Evolutionary conservation across 2,329 filamentous ascomycete genomes (phyloP).

Genomic region (Herpotrichia juniperi): DNA sequence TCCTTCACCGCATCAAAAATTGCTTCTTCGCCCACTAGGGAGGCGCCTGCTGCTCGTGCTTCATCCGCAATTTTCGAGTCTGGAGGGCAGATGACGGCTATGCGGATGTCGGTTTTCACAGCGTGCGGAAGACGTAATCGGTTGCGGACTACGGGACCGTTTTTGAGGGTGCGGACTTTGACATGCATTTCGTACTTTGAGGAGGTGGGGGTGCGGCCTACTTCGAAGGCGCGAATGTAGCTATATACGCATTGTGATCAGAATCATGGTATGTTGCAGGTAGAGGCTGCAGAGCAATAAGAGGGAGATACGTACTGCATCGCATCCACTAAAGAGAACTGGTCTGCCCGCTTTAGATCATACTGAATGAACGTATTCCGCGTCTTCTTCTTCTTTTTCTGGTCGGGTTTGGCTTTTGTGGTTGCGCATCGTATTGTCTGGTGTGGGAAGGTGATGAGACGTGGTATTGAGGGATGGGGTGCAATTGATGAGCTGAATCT

Average conservation of each 20-base stretch:
- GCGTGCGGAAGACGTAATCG: conserved; percentile 87
- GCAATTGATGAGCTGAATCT: conserved; percentile 30
- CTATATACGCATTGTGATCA: conserved; percentile 54
- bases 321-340: conserved; percentile 86
- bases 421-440: conserved; percentile 49
- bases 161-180: conserved; percentile 81
- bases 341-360: conserved; percentile 68
- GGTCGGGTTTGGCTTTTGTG: conserved; percentile 38
- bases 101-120: conserved; percentile 84
- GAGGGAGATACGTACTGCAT: conserved; percentile 72
- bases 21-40: conserved; percentile 82
- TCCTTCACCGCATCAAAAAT: conserved; percentile 80
- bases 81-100: conserved; percentile 90
- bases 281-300: neutral
- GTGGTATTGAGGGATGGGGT: conserved; percentile 25
- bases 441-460: conserved; percentile 32
- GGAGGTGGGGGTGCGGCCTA: conserved; percentile 74
- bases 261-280: neutral
- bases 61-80: conserved; percentile 75
- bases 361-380: conserved; percentile 69
- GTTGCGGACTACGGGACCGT: conserved; percentile 85
- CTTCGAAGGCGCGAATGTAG: conserved; percentile 90
- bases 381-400: conserved; percentile 63
- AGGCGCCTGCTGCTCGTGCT: conserved; percentile 78
- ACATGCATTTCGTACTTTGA: conserved; percentile 90